Percentiles rank a stretch among this genome's conserved stretches.
These are phyloP conservation scores for Mucor mucedo DNA, from an alignment of 371 early-diverging fungal species.

Conservation along the genomic window DNA sequence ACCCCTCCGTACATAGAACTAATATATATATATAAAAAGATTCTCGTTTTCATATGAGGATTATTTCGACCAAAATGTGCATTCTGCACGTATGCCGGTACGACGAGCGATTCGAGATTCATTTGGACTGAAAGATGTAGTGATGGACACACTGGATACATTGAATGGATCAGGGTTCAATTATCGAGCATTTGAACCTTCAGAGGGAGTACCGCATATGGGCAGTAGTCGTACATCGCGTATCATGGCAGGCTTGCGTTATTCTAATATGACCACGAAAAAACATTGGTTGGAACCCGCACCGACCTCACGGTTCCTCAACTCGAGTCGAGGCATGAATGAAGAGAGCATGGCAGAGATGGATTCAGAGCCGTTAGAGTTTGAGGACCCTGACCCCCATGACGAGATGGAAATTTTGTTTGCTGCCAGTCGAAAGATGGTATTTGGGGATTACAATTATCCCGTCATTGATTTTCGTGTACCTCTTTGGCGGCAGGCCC, in stretches of 20 bases:
- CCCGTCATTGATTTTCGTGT: slow-evolving; percentile 56
- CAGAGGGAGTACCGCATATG: slow-evolving; percentile 66
- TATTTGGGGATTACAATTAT: slow-evolving; percentile 62
- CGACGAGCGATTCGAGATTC: slow-evolving; percentile 82
- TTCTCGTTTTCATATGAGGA: slow-evolving; percentile 81
- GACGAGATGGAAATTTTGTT: slow-evolving; percentile 53
- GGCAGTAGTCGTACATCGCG: slow-evolving; percentile 65
- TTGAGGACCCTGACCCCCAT: slow-evolving; percentile 45
- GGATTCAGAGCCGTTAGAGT: slow-evolving; percentile 36
- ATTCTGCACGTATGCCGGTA: slow-evolving; percentile 80
- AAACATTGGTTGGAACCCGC: slow-evolving; percentile 78
- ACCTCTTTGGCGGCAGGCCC: slow-evolving; percentile 49
- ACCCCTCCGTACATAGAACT: not conserved
- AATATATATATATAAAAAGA: slow-evolving; percentile 30
- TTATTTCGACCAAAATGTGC: slow-evolving; percentile 64
- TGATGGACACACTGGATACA: slow-evolving; percentile 81
- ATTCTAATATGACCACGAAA: slow-evolving; percentile 72
- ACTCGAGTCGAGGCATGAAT: slow-evolving; percentile 41
- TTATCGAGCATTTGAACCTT: slow-evolving; percentile 82
- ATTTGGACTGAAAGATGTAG: slow-evolving; percentile 81
- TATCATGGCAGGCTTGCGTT: slow-evolving; percentile 81
- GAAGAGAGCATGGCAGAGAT: slow-evolving; percentile 35
- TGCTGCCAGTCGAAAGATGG: slow-evolving; percentile 45
- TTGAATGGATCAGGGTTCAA: slow-evolving; percentile 79
- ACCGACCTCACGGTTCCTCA: slow-evolving; percentile 45